Evolutionary conservation across 164 flowering plant genomes (phyloP).

Genomic region (Taxillus chinensis): DNA sequence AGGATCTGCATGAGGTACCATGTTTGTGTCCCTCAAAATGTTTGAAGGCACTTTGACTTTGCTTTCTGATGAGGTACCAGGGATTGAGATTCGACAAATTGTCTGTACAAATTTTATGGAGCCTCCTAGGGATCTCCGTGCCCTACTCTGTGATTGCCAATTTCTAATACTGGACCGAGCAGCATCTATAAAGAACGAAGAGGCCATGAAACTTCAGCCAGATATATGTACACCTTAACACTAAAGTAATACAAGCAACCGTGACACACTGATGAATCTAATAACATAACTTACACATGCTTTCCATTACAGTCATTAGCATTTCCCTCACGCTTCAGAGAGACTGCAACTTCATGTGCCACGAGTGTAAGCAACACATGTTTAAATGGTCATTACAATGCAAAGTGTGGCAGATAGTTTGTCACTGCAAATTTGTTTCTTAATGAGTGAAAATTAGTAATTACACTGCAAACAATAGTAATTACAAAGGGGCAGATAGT

Average conservation of each 20-base stretch:
- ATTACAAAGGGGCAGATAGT: no score
- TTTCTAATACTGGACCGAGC: conserved; percentile 12
- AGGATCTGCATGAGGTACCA: conserved; percentile 73
- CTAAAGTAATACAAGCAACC: not conserved
- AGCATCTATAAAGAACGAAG: conserved; percentile 13
- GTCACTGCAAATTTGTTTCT: no score
- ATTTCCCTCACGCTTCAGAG: conserved; percentile 13
- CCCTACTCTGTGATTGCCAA: conserved; percentile 8
- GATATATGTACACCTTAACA: not conserved
- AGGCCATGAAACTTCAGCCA: not conserved
- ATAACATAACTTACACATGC: conserved; percentile 15
- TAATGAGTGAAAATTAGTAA: no score
- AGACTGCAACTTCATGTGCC: conserved; percentile 25
- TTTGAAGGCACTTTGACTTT: conserved; percentile 23
- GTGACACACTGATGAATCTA: not conserved
- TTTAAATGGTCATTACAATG: not conserved
- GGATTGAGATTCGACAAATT: conserved; percentile 30
- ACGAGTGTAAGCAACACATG: not conserved
- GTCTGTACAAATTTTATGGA: conserved; percentile 37
- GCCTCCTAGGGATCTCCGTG: conserved; percentile 16
- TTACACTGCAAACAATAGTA: no score
- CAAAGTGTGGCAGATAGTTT: not conserved
- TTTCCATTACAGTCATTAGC: conserved; percentile 17
- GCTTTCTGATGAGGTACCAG: conserved; percentile 27
- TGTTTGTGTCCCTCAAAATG: conserved; percentile 42